Evolutionary conservation across 768 basidiomycete species (phyloP), one percentile per base, ranked within the genome.

Genomic region (Naganishia vaughanmartiniae): DNA sequence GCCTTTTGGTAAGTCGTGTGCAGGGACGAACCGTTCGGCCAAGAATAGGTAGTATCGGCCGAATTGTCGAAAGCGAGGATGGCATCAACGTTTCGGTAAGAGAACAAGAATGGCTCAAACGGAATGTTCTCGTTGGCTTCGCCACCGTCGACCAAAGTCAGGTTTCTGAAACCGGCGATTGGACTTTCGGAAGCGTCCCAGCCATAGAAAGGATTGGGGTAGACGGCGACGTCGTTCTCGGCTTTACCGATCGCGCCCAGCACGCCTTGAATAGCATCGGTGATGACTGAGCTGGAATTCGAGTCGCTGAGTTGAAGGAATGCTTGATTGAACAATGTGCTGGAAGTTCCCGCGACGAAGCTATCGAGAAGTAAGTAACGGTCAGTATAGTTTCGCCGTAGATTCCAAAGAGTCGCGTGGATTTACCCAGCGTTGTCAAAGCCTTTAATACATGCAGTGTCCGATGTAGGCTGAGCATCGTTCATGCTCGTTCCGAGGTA

Each of bases 341-440:
- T 78, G 45, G 90, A 90, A 2, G 86, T 87, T 11, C 89, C 91
- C 84, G 90, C 88, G 39, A 92, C 77, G 77, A 90, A 92, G 0
- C 76, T 78, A 42, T 17, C 17, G 10, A 2, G 17, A 34, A 54
- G 4, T 85, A 85, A 0, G 85, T 42, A 7, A 28, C 7, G 31
- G 17, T 28, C 51, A 66, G 12, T 39, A 55, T 26, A 26, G 11
- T 19, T 11, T 7, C 30, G 7, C 34, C 36, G 6, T 21, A n/a
- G 19, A 42, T 17, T 6, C 17, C 26, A 9, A 24, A 26, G 21
- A 48, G 14, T 31, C 4, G 2, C 34, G 28, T 26, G 21, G 54
- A 68, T 42, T 26, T 26, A 78, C 73, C 78, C 77, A 71, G 80
- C 86, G 78, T 89, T 89, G 76, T 92, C 90, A 74, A 91, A 92